Evolutionary conservation across 2,329 filamentous ascomycete genomes (phyloP).

Genomic region (Clarireedia hainanense): DNA sequence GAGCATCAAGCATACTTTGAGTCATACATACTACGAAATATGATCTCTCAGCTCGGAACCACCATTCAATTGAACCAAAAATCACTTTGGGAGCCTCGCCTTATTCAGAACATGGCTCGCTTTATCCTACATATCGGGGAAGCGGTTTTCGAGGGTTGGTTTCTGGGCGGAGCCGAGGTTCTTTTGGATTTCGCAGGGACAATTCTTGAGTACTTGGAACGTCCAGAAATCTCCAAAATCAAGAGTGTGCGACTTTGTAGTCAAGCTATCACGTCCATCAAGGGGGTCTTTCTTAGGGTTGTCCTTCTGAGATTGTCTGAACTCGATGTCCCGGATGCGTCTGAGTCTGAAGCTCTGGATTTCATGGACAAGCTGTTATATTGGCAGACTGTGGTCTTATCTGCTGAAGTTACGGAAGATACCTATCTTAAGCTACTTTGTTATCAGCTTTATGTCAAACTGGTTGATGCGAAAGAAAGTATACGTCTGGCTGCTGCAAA

Average conservation of each 20-base stretch:
- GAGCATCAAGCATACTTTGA: constrained; percentile 96
- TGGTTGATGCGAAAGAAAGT: constrained; percentile 60
- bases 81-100: constrained; percentile 68
- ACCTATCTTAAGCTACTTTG: constrained; percentile 79
- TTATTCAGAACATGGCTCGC: constrained; percentile 79
- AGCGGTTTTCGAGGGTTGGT: constrained; percentile 93
- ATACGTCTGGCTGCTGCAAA: constrained; percentile 73
- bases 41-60: constrained; percentile 62
- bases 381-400: constrained; percentile 89
- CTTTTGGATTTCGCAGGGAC: constrained; percentile 81
- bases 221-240: constrained; percentile 68
- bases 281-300: constrained; percentile 69
- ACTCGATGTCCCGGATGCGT: constrained; percentile 57
- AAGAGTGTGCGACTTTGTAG: constrained; percentile 90
- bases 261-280: constrained; percentile 70
- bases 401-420: constrained; percentile 68
- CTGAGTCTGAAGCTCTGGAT: constrained; percentile 54
- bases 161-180: constrained; percentile 76
- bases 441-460: constrained; percentile 85
- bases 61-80: constrained; percentile 65
- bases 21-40: constrained; percentile 74
- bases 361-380: constrained; percentile 85
- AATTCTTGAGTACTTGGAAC: constrained; percentile 80
- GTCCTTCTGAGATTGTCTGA: constrained; percentile 78
- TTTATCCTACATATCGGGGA: constrained; percentile 78